phyloP scores from a whole-genome alignment of 768 basidiomycete species.

The Termitomyces sp. region DNA sequence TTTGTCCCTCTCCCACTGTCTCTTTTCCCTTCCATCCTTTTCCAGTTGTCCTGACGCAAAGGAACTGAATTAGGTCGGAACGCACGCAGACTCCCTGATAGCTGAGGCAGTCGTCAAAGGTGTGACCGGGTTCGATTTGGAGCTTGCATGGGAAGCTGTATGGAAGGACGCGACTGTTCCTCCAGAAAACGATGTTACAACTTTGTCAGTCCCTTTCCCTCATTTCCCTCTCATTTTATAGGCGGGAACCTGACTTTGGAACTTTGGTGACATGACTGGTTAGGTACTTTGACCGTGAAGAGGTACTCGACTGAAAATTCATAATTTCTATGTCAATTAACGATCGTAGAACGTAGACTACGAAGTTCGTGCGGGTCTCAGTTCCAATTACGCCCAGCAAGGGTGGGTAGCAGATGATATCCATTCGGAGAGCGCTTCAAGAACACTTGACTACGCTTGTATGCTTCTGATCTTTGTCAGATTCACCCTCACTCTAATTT shows the following conservation, averaged over 20 bases:
- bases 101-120: constrained; percentile 70
- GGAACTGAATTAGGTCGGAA: constrained; percentile 47
- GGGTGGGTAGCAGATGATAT: constrained; percentile 79
- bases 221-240: neutral
- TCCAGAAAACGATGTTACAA: constrained; percentile 48
- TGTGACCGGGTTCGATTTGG: constrained; percentile 53
- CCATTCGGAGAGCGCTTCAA: constrained; percentile 74
- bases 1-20: constrained; percentile 13
- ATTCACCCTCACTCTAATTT: neutral
- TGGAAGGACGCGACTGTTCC: constrained; percentile 67
- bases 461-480: neutral
- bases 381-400: constrained; percentile 53
- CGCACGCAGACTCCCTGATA: constrained; percentile 74
- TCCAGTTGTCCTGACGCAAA: neutral
- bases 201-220: constrained; percentile 29
- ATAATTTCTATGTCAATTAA: neutral
- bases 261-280: neutral
- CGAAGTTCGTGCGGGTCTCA: constrained; percentile 76
- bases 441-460: constrained; percentile 80
- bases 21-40: neutral
- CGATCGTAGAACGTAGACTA: constrained; percentile 56
- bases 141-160: constrained; percentile 68
- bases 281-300: constrained; percentile 69
- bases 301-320: constrained; percentile 29
- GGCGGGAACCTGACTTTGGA: neutral